Evolutionary conservation across 73 alveolate species (phyloP).

Genomic region (Paramecium pentaurelia): DNA sequence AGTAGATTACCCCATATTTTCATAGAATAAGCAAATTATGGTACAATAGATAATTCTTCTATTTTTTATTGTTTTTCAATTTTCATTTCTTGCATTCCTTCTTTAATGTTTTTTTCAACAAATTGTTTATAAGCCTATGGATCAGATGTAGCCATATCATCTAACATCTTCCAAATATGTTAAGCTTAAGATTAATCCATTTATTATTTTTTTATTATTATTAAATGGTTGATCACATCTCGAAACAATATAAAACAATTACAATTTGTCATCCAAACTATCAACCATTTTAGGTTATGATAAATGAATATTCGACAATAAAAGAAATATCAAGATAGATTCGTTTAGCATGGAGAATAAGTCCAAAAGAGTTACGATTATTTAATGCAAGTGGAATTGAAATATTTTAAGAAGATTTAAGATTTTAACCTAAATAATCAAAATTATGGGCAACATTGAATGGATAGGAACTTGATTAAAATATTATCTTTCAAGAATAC

Average conservation of each 20-base stretch:
- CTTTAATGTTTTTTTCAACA: conserved; percentile 20
- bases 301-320: not conserved
- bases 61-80: not conserved
- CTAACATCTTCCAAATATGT: conserved; percentile 43
- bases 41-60: not conserved
- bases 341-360: not conserved
- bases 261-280: not conserved
- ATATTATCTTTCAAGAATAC: not conserved
- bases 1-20: not conserved
- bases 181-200: not conserved
- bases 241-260: not conserved
- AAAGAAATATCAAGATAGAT: not conserved
- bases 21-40: not conserved
- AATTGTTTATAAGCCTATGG: not conserved
- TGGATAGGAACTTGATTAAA: not conserved
- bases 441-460: conserved; percentile 7
- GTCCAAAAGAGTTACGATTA: not conserved
- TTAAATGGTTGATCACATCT: conserved; percentile 7
- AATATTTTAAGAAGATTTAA: not conserved
- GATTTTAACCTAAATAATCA: not conserved
- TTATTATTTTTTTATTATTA: not conserved
- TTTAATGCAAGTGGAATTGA: not conserved
- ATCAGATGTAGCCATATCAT: conserved; percentile 27
- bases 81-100: not conserved
- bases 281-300: not conserved